Evolutionary conservation across 306 rosid species (phyloP).

Genomic region (Ammopiptanthus mongolicus): DNA sequence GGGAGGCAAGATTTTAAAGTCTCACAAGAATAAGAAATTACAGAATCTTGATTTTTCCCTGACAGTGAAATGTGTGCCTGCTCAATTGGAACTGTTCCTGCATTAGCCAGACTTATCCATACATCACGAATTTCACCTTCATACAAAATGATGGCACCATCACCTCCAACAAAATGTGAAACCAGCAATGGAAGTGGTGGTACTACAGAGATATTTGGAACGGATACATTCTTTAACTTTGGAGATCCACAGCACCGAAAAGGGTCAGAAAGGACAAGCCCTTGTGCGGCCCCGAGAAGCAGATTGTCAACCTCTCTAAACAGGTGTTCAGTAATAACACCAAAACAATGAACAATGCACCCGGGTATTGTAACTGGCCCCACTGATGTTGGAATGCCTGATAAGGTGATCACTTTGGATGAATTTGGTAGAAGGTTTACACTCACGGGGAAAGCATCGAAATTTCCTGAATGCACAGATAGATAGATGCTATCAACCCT

Average conservation of each 20-base stretch:
- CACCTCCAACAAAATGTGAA: conserved; percentile 84
- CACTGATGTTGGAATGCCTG: conserved; percentile 87
- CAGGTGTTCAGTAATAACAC: conserved; percentile 94
- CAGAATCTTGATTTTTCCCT: conserved; percentile 91
- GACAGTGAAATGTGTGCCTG: conserved; percentile 87
- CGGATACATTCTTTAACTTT: conserved; percentile 65
- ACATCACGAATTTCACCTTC: conserved; percentile 97
- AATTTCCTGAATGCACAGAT: conserved; percentile 85
- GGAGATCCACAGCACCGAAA: conserved; percentile 94
- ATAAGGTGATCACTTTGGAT: conserved; percentile 80
- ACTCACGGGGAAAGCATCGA: conserved; percentile 85
- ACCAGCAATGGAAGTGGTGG: conserved; percentile 77
- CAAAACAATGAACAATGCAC: conserved; percentile 91
- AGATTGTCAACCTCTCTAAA: conserved; percentile 96
- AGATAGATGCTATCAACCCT: conserved; percentile 95
- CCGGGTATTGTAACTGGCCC: conserved; percentile 86
- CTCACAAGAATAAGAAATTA: conserved; percentile 61
- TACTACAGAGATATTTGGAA: conserved; percentile 81
- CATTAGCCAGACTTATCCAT: conserved; percentile 88
- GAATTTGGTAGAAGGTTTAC: conserved; percentile 87
- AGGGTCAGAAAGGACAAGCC: conserved; percentile 97
- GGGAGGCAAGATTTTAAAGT: conserved; percentile 83
- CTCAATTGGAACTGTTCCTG: conserved; percentile 91
- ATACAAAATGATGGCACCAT: conserved; percentile 82
- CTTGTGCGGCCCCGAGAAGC: conserved; percentile 91